phyloP scores from a whole-genome alignment of 192 early-diverging fungal genomes.

The Dissophora globulifera region DNA sequence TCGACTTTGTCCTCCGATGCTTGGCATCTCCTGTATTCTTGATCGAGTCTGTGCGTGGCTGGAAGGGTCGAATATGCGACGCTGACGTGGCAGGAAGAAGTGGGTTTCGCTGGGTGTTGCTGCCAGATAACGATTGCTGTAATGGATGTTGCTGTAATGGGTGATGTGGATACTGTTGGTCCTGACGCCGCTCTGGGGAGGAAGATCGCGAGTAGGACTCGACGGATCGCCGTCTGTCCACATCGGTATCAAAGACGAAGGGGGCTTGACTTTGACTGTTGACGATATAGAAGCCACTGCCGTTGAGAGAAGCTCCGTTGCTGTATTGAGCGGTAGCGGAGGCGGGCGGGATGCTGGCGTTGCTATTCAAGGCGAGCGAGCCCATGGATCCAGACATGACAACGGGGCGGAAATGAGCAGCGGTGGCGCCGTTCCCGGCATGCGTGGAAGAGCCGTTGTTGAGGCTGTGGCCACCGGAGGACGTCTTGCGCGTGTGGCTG shows the following conservation, averaged over 20 bases:
- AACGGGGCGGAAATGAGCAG: neutral
- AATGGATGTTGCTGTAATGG: neutral
- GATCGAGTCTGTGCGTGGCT: constrained; percentile 38
- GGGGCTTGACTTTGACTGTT: constrained; percentile 7
- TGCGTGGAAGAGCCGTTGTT: no score
- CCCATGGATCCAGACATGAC: constrained; percentile 23
- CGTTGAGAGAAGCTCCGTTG: neutral
- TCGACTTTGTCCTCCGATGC: constrained; percentile 48
- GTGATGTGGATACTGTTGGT: constrained; percentile 7
- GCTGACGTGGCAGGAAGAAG: constrained; percentile 14
- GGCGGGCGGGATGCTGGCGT: neutral
- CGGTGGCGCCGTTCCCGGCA: neutral
- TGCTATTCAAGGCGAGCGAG: constrained; percentile 21
- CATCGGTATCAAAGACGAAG: constrained; percentile 13
- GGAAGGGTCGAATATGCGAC: constrained; percentile 10
- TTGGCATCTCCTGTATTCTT: constrained; percentile 26
- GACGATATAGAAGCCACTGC: neutral
- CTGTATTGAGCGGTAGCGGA: no score
- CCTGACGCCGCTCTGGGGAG: constrained; percentile 24
- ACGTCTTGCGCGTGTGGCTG: constrained; percentile 35
- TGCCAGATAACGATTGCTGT: neutral
- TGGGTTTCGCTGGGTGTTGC: neutral
- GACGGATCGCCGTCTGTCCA: constrained; percentile 19
- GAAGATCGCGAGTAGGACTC: constrained; percentile 40
- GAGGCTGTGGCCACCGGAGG: constrained; percentile 23